Percentiles rank a stretch among this genome's conserved stretches.
These are phyloP conservation scores for Lentinus brumalis DNA, from an alignment of 768 basidiomycete species.

Conservation along the genomic window DNA sequence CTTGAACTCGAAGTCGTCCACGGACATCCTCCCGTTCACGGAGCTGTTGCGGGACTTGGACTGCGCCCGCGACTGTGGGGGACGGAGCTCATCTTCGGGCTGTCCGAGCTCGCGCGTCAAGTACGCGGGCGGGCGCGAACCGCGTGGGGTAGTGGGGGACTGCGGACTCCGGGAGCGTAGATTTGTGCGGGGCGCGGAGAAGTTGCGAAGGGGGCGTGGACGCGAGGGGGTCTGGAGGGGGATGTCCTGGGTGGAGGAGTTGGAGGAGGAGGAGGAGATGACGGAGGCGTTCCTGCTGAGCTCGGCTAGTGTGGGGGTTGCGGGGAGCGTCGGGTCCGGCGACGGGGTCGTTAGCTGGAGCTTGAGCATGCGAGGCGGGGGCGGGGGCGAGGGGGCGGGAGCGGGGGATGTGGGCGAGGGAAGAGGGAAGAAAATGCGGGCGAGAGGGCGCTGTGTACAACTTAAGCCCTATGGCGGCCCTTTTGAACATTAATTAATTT, in stretches of 20 bases:
- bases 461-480: constrained; percentile 13
- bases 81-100: constrained; percentile 31
- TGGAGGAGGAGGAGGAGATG: constrained; percentile 67
- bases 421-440: constrained; percentile 14
- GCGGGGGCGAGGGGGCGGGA: constrained; percentile 2
- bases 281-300: constrained; percentile 78
- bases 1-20: constrained; percentile 74
- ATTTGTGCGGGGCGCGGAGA: constrained; percentile 52
- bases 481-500: too few species aligned
- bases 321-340: constrained; percentile 32
- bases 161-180: constrained; percentile 53
- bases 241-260: constrained; percentile 48
- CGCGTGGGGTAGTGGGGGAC: constrained; percentile 40
- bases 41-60: constrained; percentile 48
- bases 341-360: constrained; percentile 35
- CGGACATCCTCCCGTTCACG: constrained; percentile 44
- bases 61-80: constrained; percentile 31
- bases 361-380: constrained; percentile 38
- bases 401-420: constrained; percentile 6
- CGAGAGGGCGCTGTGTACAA: constrained; percentile 13
- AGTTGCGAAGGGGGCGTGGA: constrained; percentile 60
- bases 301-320: constrained; percentile 53
- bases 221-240: constrained; percentile 43
- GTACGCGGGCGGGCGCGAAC: constrained; percentile 52
- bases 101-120: constrained; percentile 59